Percentiles rank a stretch among this genome's conserved stretches.
phyloP scores from a whole-genome alignment of 768 basidiomycete genomes.

The Collybia nuda region DNA sequence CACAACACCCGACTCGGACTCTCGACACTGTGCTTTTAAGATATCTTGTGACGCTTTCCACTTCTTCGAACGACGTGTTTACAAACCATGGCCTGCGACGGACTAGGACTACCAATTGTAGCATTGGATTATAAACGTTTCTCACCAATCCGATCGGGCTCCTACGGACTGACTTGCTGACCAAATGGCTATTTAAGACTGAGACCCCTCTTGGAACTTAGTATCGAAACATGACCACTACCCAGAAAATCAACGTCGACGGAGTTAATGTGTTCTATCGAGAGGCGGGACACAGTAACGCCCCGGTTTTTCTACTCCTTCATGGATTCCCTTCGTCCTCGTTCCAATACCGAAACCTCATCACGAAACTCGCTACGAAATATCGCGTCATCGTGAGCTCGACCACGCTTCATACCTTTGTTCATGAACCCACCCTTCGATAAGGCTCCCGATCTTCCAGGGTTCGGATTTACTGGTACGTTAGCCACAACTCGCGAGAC shows the following conservation, averaged over 20 bases:
- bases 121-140: too few species aligned
- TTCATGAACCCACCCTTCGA: background rate
- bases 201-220: background rate
- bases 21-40: too few species aligned
- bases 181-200: background rate
- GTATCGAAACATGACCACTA: conserved; percentile 2
- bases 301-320: conserved; percentile 39
- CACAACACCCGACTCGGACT: too few species aligned
- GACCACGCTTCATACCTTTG: background rate
- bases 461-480: conserved; percentile 45
- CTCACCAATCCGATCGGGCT: too few species aligned
- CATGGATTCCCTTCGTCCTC: conserved; percentile 53
- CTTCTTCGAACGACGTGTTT: too few species aligned
- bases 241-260: conserved; percentile 11
- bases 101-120: too few species aligned
- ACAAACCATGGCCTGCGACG: too few species aligned
- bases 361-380: conserved; percentile 35
- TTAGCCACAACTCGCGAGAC: background rate
- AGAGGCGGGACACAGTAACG: conserved; percentile 29
- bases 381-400: conserved; percentile 37
- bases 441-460: conserved; percentile 50
- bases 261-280: conserved; percentile 44
- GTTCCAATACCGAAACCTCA: conserved; percentile 47
- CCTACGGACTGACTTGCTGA: background rate
- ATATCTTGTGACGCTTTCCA: too few species aligned